Conservation (phyloP, 75 land plant genomes). For the Larix kaempferi region DNA sequence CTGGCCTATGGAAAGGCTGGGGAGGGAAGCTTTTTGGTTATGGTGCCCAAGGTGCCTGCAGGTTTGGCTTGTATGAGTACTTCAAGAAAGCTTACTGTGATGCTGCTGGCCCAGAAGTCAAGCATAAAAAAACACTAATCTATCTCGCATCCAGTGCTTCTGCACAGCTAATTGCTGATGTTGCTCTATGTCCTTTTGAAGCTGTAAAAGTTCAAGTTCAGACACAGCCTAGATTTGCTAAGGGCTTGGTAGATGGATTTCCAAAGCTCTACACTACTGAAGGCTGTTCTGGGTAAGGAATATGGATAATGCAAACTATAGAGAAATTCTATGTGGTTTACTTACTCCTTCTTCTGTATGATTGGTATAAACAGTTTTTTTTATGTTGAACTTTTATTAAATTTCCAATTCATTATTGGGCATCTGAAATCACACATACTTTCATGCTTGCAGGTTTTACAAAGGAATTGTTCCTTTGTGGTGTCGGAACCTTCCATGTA, state of each 20-base stretch:
- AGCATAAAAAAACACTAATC: constrained; percentile 45
- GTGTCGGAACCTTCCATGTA: constrained; percentile 98
- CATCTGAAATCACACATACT: background rate
- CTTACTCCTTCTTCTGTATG: background rate
- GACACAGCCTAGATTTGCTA: constrained; percentile 79
- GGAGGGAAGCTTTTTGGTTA: constrained; percentile 83
- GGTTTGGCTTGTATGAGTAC: constrained; percentile 93
- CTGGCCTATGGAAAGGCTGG: constrained; percentile 97
- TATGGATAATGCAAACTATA: background rate
- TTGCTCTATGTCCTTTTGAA: constrained; percentile 94
- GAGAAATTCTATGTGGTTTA: background rate
- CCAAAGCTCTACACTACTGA: constrained; percentile 76
- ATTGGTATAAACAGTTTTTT: background rate
- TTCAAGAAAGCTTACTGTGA: constrained; percentile 81
- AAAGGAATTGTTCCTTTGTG: constrained; percentile 87
- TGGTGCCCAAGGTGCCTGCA: constrained; percentile 90
- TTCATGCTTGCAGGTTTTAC: constrained; percentile 70
- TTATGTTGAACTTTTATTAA: background rate
- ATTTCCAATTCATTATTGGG: background rate
- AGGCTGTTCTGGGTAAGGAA: constrained; percentile 73
- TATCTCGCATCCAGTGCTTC: constrained; percentile 84
- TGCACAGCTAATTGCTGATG: constrained; percentile 85
- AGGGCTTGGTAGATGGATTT: constrained; percentile 88
- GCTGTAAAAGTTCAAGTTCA: constrained; percentile 94
- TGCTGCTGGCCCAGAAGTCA: constrained; percentile 29